phyloP scores from a whole-genome alignment of 2,329 filamentous ascomycete genomes.

The Neonectria faginata region DNA sequence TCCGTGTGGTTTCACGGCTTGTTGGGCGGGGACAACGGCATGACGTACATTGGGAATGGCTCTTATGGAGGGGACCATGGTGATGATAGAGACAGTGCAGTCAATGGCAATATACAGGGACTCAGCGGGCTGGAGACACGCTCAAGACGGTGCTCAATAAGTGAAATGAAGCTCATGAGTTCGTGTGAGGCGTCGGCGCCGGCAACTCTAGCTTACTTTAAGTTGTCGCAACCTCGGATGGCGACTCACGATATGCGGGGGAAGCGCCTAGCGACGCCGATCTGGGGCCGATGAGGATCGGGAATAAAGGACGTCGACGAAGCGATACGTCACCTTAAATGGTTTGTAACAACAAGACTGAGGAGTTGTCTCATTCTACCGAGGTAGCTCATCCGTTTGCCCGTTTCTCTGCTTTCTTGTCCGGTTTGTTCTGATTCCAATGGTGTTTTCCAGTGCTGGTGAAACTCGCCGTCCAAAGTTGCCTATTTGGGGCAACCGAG shows the following conservation, averaged over 20 bases:
- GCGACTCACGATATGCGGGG: constrained; percentile 27
- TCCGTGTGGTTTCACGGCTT: constrained; percentile 1
- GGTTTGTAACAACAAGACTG: neutral
- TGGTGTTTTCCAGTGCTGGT: neutral
- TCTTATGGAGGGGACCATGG: constrained; percentile 49
- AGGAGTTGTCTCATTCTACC: neutral
- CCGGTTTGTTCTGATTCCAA: neutral
- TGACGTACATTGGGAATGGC: constrained; percentile 51
- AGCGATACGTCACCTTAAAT: neutral
- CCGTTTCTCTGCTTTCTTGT: neutral
- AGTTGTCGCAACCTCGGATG: constrained; percentile 26
- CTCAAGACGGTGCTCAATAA: neutral
- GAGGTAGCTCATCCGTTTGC: neutral
- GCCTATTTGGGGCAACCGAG: constrained; percentile 24
- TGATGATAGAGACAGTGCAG: constrained; percentile 4
- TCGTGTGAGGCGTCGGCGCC: constrained; percentile 2
- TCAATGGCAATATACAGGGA: neutral
- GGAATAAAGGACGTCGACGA: constrained; percentile 1
- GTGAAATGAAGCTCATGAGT: constrained; percentile 1
- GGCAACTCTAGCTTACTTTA: constrained; percentile 16
- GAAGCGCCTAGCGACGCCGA: constrained; percentile 21
- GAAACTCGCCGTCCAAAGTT: neutral
- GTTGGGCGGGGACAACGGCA: constrained; percentile 1
- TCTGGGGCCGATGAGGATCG: constrained; percentile 22
- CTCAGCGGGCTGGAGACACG: neutral